These are phyloP conservation scores for Penicillium sumatraense DNA, from an alignment of 2,329 filamentous ascomycete genomes.

Conservation along the genomic window DNA sequence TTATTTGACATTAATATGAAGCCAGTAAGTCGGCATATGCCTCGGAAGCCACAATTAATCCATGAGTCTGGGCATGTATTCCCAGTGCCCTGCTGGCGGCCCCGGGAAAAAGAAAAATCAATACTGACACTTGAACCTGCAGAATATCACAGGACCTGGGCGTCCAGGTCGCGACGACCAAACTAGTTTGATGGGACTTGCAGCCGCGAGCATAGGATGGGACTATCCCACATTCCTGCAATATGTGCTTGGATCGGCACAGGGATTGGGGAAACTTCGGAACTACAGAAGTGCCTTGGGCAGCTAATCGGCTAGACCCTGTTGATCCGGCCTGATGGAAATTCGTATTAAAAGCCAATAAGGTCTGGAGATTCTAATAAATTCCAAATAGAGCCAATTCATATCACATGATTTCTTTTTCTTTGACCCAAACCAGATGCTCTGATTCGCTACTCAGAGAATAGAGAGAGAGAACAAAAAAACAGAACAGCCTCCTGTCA, in stretches of 20 bases:
- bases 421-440: background rate
- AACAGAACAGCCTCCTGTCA: background rate
- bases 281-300: conserved; percentile 11
- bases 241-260: conserved; percentile 34
- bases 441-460: conserved; percentile 4
- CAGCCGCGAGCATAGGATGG: conserved; percentile 50
- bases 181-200: conserved; percentile 51
- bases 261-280: conserved; percentile 9
- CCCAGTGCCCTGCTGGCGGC: too few species aligned
- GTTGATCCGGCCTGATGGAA: background rate
- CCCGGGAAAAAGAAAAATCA: background rate
- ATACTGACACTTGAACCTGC: background rate
- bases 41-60: background rate
- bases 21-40: conserved; percentile 41
- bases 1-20: conserved; percentile 60
- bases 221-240: conserved; percentile 45
- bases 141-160: conserved; percentile 56
- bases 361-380: background rate
- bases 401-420: conserved; percentile 8
- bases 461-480: conserved; percentile 2
- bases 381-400: conserved; percentile 1
- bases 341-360: background rate
- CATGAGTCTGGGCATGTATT: too few species aligned
- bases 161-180: conserved; percentile 54
- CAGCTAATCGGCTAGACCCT: background rate